These are phyloP conservation scores for Tinospora cordifolia DNA, from an alignment of 164 flowering plant genomes.

Conservation along the genomic window DNA sequence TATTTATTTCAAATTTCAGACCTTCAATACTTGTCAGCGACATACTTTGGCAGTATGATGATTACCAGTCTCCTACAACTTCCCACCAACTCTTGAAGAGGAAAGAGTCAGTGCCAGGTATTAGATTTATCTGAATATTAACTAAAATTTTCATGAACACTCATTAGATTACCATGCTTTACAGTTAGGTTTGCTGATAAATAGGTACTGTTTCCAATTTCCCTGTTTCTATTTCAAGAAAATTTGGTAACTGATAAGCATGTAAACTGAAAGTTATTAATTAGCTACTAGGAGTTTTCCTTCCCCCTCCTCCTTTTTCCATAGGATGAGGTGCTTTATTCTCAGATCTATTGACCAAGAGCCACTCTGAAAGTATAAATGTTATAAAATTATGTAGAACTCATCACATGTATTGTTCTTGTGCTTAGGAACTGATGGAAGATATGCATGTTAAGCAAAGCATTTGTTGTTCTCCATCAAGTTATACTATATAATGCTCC, in stretches of 20 bases:
- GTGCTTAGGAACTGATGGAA: no score
- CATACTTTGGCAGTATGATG: slow-evolving; percentile 60
- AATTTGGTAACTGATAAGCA: background rate
- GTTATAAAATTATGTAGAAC: no score
- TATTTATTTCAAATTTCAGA: slow-evolving; percentile 38
- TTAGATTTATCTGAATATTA: background rate
- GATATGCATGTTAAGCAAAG: no score
- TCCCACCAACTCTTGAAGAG: slow-evolving; percentile 48
- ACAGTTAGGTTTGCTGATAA: background rate
- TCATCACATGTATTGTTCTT: background rate
- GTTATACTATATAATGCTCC: background rate
- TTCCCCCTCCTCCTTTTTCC: no score
- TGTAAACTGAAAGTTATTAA: background rate
- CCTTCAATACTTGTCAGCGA: slow-evolving; percentile 79
- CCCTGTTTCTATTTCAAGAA: background rate
- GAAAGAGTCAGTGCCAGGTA: slow-evolving; percentile 50
- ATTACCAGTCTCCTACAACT: slow-evolving; percentile 30
- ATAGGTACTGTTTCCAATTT: background rate
- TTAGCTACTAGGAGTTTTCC: background rate
- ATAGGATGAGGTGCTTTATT: no score
- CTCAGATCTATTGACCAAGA: no score
- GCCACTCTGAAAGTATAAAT: no score
- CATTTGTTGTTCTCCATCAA: background rate
- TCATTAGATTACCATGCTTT: no score
- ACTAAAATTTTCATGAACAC: background rate